phyloP scores from a whole-genome alignment of 176 grass and related monocot genomes.

The Aechmea fasciata region DNA sequence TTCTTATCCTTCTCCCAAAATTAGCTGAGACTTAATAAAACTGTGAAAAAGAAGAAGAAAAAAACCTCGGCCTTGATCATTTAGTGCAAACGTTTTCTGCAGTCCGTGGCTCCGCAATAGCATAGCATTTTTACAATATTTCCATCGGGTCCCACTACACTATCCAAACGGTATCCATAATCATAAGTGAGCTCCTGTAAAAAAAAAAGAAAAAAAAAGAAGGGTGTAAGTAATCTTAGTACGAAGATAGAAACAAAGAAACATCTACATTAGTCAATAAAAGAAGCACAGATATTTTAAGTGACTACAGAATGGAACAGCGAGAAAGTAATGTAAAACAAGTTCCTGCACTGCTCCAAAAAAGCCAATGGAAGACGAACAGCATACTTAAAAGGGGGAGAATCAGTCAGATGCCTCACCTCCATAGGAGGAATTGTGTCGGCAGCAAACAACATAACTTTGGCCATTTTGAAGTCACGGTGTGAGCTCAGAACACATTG shows the following conservation, averaged over 20 bases:
- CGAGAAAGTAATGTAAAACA: too few relatives aligned
- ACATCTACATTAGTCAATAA: too few relatives aligned
- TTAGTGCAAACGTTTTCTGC: conserved; percentile 35
- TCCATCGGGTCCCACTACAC: conserved; percentile 32
- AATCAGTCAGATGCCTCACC: conserved; percentile 21
- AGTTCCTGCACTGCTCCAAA: too few relatives aligned
- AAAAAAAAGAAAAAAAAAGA: background rate
- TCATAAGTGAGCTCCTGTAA: conserved; percentile 42
- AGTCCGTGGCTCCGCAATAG: conserved; percentile 32
- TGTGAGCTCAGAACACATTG: conserved; percentile 82
- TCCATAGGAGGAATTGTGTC: conserved; percentile 88
- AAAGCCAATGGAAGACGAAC: background rate
- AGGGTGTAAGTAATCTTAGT: too few relatives aligned
- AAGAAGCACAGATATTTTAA: too few relatives aligned
- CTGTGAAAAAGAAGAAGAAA: background rate
- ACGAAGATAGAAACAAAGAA: too few relatives aligned
- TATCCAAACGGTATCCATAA: conserved; percentile 39
- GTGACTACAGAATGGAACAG: too few relatives aligned
- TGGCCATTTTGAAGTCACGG: conserved; percentile 64
- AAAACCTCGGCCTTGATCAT: background rate
- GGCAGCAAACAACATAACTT: conserved; percentile 78
- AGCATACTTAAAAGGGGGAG: background rate
- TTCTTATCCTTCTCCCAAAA: background rate
- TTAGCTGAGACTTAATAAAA: background rate
- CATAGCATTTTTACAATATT: conserved; percentile 23